Percentiles rank a stretch among this genome's conserved stretches.
Evolutionary conservation across 177 flowering plant genomes (phyloP).

Genomic region (Vitis hybrid): DNA sequence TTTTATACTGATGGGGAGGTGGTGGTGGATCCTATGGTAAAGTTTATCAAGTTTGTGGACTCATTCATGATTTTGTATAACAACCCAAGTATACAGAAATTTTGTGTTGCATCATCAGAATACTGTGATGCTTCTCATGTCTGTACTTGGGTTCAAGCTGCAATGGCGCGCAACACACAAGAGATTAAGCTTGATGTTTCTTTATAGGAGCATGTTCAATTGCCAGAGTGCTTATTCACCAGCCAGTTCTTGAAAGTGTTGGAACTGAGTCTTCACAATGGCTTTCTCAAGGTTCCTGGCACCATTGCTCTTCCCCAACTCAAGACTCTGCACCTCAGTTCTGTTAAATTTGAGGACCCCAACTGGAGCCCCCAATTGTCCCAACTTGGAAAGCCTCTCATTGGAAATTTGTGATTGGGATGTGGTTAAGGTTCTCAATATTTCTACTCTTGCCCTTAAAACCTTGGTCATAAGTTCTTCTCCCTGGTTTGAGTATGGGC

Average conservation of each 20-base stretch:
- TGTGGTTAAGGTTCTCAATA: background rate
- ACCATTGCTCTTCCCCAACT: slow-evolving; percentile 4
- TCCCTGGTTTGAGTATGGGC: background rate
- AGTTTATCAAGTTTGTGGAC: slow-evolving; percentile 3
- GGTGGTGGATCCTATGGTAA: background rate
- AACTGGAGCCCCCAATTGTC: background rate
- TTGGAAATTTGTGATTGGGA: background rate
- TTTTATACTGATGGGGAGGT: background rate
- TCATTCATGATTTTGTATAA: background rate
- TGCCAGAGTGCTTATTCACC: background rate
- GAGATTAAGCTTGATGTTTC: background rate
- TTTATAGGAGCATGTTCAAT: background rate
- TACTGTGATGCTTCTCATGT: background rate
- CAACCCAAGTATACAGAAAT: background rate
- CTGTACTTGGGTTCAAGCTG: background rate
- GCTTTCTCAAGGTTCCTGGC: background rate
- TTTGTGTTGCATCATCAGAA: background rate
- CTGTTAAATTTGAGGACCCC: background rate
- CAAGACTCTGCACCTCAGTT: background rate
- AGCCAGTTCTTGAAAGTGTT: background rate
- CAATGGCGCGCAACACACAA: background rate
- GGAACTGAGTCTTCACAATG: background rate
- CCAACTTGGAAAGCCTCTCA: slow-evolving; percentile 1
- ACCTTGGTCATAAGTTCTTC: background rate
- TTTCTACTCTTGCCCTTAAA: background rate